A percentile compares a stretch with the other conserved stretches of the same genome.
Evolutionary conservation across 2,329 filamentous ascomycete genomes (phyloP).

Genomic region (Penicillium sp.): DNA sequence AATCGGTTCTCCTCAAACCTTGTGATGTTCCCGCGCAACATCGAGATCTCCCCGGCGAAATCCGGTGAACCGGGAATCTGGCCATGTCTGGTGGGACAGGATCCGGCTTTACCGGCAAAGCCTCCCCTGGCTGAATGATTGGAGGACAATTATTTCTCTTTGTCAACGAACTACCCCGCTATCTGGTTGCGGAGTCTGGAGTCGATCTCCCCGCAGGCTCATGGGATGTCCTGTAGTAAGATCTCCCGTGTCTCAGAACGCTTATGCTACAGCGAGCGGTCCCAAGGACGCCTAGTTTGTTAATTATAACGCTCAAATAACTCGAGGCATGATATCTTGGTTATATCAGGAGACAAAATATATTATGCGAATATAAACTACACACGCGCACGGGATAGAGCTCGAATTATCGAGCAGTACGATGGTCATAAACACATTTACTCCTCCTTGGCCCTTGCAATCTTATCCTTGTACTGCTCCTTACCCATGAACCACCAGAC

Average conservation of each 20-base stretch:
- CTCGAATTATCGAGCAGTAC: too few species aligned
- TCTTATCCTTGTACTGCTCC: conserved; percentile 8
- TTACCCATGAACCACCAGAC: conserved; percentile 8
- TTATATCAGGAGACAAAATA: too few species aligned
- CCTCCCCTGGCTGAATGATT: not conserved
- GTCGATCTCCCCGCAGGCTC: not conserved
- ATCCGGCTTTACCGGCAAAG: not conserved
- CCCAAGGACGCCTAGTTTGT: too few species aligned
- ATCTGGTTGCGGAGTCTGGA: not conserved
- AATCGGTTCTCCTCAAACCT: not conserved
- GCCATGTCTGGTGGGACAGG: not conserved
- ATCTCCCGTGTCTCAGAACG: too few species aligned
- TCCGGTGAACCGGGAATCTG: not conserved
- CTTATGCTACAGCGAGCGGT: too few species aligned
- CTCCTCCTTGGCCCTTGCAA: conserved; percentile 13
- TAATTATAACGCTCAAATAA: too few species aligned
- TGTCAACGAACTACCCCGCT: not conserved
- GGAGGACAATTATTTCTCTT: not conserved
- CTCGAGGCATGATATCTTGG: too few species aligned
- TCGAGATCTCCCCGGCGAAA: not conserved
- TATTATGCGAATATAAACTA: too few species aligned
- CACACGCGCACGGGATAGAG: too few species aligned
- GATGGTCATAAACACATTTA: not conserved
- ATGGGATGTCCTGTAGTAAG: too few species aligned
- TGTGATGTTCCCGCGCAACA: not conserved